Percentiles rank a stretch among this genome's conserved stretches.
phyloP scores from a whole-genome alignment of 768 basidiomycete genomes.

The Dioszegia hungarica region DNA sequence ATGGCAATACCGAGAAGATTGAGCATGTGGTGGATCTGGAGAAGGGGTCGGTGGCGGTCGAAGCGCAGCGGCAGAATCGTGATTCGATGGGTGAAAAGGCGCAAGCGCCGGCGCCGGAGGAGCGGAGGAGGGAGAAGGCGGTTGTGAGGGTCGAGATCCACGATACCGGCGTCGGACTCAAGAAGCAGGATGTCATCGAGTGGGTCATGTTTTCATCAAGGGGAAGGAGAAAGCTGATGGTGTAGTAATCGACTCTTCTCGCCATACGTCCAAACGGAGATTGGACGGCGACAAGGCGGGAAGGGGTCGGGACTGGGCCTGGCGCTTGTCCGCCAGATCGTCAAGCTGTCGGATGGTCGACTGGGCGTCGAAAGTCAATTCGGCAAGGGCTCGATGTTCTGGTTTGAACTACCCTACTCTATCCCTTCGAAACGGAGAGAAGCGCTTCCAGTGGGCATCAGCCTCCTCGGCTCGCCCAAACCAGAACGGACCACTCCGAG shows the following conservation, averaged over 20 bases:
- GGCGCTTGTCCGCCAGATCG: conserved; percentile 72
- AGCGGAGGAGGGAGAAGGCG: conserved; percentile 33
- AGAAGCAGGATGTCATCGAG: conserved; percentile 63
- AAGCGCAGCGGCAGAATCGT: conserved; percentile 14
- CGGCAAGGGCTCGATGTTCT: conserved; percentile 73
- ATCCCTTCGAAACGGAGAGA: conserved; percentile 20
- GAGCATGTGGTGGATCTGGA: conserved; percentile 20
- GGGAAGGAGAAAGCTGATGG: not conserved
- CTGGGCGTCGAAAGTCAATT: conserved; percentile 54
- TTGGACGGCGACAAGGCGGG: conserved; percentile 53
- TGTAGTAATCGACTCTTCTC: conserved; percentile 45
- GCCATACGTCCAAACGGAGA: conserved; percentile 51
- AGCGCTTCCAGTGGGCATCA: not conserved
- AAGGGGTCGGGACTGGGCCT: conserved; percentile 68
- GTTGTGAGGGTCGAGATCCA: conserved; percentile 75
- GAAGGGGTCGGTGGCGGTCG: conserved; percentile 31
- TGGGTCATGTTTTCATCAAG: conserved; percentile 14
- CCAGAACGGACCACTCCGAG: not conserved
- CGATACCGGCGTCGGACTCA: conserved; percentile 66
- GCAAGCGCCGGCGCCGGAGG: not conserved
- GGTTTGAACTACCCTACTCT: conserved; percentile 53
- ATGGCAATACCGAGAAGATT: too few relatives aligned
- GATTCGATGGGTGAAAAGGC: conserved; percentile 10
- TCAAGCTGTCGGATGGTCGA: conserved; percentile 68
- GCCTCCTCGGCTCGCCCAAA: not conserved